A percentile compares a stretch with the other conserved stretches of the same genome.
Conservation (phyloP, 192 early-diverging fungal genomes). For the Podochytrium sp. region DNA sequence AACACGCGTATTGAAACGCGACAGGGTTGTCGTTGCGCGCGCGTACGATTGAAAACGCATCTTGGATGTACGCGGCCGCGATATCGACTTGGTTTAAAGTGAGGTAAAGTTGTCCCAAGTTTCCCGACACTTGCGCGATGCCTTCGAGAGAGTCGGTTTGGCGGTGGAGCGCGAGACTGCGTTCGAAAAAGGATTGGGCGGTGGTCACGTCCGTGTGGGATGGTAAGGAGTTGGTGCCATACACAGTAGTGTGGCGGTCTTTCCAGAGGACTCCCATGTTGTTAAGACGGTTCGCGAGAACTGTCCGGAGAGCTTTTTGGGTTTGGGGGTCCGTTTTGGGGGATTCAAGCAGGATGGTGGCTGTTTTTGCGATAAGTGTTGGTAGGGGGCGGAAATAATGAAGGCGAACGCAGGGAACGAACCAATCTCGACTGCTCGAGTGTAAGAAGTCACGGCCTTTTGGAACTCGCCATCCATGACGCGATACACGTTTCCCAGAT, state of each 20-base stretch:
- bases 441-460: slow-evolving; percentile 28
- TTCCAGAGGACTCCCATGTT: slow-evolving; percentile 44
- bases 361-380: too few species aligned
- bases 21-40: slow-evolving; percentile 21
- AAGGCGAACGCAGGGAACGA: too few species aligned
- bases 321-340: slow-evolving; percentile 10
- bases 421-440: slow-evolving; percentile 37
- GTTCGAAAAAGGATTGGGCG: slow-evolving; percentile 29
- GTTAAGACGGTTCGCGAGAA: slow-evolving; percentile 35
- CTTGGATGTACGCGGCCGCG: slow-evolving; percentile 29
- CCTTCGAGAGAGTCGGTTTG: slow-evolving; percentile 35
- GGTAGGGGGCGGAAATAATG: too few species aligned
- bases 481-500: slow-evolving; percentile 45
- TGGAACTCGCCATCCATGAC: slow-evolving; percentile 27
- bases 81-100: slow-evolving; percentile 10
- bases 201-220: not conserved
- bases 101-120: slow-evolving; percentile 41
- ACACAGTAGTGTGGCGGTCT: slow-evolving; percentile 7
- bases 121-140: slow-evolving; percentile 42
- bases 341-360: slow-evolving; percentile 25
- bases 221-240: not conserved
- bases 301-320: slow-evolving; percentile 11
- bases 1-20: slow-evolving; percentile 41
- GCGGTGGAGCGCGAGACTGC: slow-evolving; percentile 28
- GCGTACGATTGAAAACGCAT: slow-evolving; percentile 34